Evolutionary conservation across 345 rosid species (phyloP).

Genomic region (Moricandia moricandioides): DNA sequence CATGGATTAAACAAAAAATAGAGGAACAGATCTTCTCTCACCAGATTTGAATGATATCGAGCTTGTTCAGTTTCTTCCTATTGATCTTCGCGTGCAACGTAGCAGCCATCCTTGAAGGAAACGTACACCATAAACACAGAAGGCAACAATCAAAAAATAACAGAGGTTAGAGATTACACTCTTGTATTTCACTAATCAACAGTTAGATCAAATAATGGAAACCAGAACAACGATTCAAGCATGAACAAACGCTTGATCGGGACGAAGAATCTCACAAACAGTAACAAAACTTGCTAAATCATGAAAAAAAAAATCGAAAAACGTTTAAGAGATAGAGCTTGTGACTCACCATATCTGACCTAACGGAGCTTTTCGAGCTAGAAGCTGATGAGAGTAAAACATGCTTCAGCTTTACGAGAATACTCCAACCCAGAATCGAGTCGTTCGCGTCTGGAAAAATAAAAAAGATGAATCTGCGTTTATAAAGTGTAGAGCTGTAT

Average conservation of each 20-base stretch:
- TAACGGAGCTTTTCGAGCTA: conserved; percentile 95
- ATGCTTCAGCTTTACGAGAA: conserved; percentile 34
- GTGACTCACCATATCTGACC: conserved; percentile 83
- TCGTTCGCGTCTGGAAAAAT: conserved; percentile 1
- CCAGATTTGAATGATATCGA: conserved; percentile 77
- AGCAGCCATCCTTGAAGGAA: conserved; percentile 73
- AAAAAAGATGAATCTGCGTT: conserved; percentile 1
- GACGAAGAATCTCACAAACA: conserved; percentile 12
- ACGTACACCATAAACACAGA: neutral
- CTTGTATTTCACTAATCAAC: neutral
- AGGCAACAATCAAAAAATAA: neutral
- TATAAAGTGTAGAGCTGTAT: neutral
- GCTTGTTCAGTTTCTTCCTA: conserved; percentile 64
- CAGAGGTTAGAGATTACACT: conserved; percentile 16
- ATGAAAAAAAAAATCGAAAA: neutral
- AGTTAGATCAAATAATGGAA: neutral
- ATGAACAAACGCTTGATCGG: conserved; percentile 14
- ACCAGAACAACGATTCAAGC: neutral
- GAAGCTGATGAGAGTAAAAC: conserved; percentile 94
- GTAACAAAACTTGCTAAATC: no score
- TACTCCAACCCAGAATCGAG: conserved; percentile 3
- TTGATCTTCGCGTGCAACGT: conserved; percentile 84
- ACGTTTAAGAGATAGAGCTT: neutral
- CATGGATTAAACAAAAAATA: neutral
- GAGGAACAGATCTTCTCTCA: conserved; percentile 19